phyloP scores from a whole-genome alignment of 163 green algal genomes.

The Coccomyxa subellipsoidea region DNA sequence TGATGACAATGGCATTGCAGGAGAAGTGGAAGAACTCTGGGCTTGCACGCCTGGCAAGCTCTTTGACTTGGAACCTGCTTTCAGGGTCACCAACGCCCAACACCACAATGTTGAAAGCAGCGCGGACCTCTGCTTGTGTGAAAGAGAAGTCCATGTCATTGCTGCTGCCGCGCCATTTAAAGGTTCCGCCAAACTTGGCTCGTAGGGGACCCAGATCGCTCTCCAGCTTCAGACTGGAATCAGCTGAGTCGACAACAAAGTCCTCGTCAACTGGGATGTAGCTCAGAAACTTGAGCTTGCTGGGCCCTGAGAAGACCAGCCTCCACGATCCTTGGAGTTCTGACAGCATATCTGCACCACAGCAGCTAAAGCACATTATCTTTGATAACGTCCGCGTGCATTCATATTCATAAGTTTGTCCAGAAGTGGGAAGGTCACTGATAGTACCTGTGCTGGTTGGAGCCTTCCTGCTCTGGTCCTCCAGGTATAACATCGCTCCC shows the following conservation, averaged over 20 bases:
- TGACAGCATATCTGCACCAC: background rate
- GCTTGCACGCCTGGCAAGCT: too few species aligned
- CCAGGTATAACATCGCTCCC: background rate
- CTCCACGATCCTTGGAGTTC: background rate
- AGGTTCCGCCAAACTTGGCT: background rate
- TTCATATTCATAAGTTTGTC: too few species aligned
- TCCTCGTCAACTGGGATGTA: slow-evolving; percentile 6
- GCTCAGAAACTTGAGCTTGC: background rate
- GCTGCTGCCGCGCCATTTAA: background rate
- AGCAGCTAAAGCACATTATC: background rate
- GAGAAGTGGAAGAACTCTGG: too few species aligned
- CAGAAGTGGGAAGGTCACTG: too few species aligned
- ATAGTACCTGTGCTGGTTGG: background rate
- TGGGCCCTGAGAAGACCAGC: background rate
- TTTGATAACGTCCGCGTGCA: background rate
- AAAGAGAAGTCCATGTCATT: slow-evolving; percentile 7
- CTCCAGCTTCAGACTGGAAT: background rate
- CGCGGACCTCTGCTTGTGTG: background rate
- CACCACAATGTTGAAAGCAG: background rate
- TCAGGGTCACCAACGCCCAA: background rate
- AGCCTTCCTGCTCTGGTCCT: background rate
- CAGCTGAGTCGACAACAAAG: background rate
- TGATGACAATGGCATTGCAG: too few species aligned
- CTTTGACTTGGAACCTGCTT: background rate
- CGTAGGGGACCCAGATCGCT: background rate